Conservation (phyloP, 2,329 filamentous ascomycete genomes). For the Calycina herbarum region DNA sequence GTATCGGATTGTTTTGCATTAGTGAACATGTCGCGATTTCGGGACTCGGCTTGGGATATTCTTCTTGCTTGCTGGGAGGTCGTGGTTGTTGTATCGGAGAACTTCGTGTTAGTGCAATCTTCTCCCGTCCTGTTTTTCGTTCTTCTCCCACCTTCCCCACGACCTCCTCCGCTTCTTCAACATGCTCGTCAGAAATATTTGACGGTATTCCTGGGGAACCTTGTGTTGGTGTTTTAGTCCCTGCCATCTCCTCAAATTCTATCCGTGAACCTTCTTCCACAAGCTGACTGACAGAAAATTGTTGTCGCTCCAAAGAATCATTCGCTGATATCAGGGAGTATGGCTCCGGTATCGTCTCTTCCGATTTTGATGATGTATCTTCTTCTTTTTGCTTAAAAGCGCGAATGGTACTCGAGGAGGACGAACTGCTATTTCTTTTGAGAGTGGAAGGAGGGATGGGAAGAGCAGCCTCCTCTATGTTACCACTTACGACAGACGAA, state of each 20-base stretch:
- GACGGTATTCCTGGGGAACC: neutral
- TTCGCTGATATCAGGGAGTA: no score
- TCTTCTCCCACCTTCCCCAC: neutral
- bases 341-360: no score
- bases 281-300: no score
- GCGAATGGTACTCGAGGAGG: neutral
- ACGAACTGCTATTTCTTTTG: neutral
- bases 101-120: no score
- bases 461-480: neutral
- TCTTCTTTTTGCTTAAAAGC: neutral
- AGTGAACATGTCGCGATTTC: no score
- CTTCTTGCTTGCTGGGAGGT: neutral
- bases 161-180: neutral
- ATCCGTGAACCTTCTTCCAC: no score
- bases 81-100: neutral
- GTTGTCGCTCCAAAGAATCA: no score
- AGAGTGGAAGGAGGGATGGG: no score
- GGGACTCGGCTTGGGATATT: neutral
- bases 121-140: no score
- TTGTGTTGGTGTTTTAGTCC: neutral
- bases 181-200: neutral
- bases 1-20: neutral
- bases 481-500: neutral
- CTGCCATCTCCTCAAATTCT: neutral
- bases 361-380: no score